Conservation (phyloP, 2,329 filamentous ascomycete species). For the Fusarium sp. region DNA sequence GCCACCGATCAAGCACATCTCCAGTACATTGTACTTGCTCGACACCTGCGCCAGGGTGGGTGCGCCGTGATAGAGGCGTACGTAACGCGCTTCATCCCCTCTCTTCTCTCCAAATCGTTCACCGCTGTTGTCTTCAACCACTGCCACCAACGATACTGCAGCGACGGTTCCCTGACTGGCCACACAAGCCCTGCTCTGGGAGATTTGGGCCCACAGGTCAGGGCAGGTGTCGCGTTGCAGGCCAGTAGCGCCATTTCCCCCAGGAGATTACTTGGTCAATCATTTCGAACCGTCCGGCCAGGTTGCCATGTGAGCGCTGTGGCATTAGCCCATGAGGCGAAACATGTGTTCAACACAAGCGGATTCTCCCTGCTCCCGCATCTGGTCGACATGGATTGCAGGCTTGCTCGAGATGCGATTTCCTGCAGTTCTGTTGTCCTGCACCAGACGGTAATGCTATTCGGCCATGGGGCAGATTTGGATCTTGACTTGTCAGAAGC, state of each 20-base stretch:
- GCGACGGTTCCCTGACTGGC: slow-evolving; percentile 20
- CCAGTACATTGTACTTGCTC: slow-evolving; percentile 23
- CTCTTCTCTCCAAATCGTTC: slow-evolving; percentile 30
- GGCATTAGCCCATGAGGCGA: slow-evolving; percentile 25
- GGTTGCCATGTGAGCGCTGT: slow-evolving; percentile 39
- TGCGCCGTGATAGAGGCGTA: slow-evolving; percentile 29
- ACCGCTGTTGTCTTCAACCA: slow-evolving; percentile 39
- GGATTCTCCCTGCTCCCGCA: slow-evolving; percentile 7
- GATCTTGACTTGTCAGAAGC: not conserved
- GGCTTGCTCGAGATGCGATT: slow-evolving; percentile 6
- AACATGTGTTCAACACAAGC: slow-evolving; percentile 23
- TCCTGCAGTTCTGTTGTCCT: slow-evolving; percentile 13
- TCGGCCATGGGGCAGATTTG: not conserved
- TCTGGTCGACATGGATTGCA: not conserved
- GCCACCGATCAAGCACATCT: slow-evolving; percentile 27
- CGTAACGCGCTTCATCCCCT: slow-evolving; percentile 27
- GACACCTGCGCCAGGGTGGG: slow-evolving; percentile 35
- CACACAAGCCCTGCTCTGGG: slow-evolving; percentile 35
- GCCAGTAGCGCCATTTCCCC: slow-evolving; percentile 37
- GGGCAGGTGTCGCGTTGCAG: slow-evolving; percentile 31
- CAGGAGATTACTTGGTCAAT: slow-evolving; percentile 42
- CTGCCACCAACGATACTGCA: slow-evolving; percentile 27
- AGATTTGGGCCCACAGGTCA: slow-evolving; percentile 40
- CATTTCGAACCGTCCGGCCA: slow-evolving; percentile 27
- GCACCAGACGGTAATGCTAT: slow-evolving; percentile 1